A percentile compares a stretch with the other conserved stretches of the same genome.
These are phyloP conservation scores for Pleurotus sapidus DNA, from an alignment of 768 basidiomycete genomes.

Conservation along the genomic window DNA sequence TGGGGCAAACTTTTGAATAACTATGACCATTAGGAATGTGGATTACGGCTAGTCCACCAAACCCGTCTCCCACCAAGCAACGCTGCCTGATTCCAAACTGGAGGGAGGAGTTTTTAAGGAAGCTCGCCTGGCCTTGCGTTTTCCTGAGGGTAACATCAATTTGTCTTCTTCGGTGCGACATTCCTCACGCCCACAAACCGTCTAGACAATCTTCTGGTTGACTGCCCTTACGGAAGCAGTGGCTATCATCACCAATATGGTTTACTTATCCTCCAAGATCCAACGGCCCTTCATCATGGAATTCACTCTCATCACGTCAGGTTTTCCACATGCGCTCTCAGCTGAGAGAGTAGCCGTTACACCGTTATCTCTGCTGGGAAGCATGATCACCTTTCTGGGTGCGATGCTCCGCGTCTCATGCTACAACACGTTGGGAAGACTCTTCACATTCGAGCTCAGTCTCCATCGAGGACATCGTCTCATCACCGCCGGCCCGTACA, in stretches of 20 bases:
- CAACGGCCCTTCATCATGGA: not conserved
- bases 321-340: not conserved
- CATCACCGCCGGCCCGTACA: conserved; percentile 7
- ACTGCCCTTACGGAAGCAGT: not conserved
- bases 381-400: conserved; percentile 1
- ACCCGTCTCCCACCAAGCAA: conserved; percentile 1
- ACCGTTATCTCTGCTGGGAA: conserved; percentile 2
- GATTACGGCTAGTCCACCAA: conserved; percentile 10
- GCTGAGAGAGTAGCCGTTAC: not conserved
- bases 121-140: conserved; percentile 7
- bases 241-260: conserved; percentile 1
- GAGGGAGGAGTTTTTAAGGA: conserved; percentile 9
- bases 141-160: conserved; percentile 3
- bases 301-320: not conserved
- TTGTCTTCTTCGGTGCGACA: not conserved
- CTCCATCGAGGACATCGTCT: conserved; percentile 34
- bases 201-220: conserved; percentile 6
- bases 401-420: conserved; percentile 33
- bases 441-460: conserved; percentile 50
- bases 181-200: conserved; percentile 2
- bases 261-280: not conserved
- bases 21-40: conserved; percentile 2
- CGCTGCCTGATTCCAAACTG: conserved; percentile 9
- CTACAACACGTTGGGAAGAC: conserved; percentile 39
- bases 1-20: not conserved